These are phyloP conservation scores for Colletotrichum orchidophilum DNA, from an alignment of 2,329 filamentous ascomycete genomes.

Conservation along the genomic window DNA sequence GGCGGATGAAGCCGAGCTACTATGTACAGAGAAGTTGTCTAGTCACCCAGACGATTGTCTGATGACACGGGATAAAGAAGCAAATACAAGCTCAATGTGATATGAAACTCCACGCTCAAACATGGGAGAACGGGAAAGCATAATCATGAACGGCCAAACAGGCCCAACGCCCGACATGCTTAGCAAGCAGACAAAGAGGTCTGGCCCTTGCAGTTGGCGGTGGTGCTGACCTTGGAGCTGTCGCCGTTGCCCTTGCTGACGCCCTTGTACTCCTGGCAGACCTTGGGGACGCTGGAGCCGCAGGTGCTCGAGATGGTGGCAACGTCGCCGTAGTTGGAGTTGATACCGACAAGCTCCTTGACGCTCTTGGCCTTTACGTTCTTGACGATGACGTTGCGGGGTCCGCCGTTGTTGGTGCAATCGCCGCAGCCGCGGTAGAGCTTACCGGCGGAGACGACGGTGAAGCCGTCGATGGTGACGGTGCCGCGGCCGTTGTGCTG, in stretches of 20 bases:
- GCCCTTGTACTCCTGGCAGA: slow-evolving; percentile 36
- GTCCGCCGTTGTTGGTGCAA: slow-evolving; percentile 42
- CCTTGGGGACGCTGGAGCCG: slow-evolving; percentile 33
- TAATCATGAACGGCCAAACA: too few relatives aligned
- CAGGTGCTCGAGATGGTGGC: slow-evolving; percentile 36
- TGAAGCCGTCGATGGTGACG: slow-evolving; percentile 44
- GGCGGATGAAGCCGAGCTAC: slow-evolving; percentile 6
- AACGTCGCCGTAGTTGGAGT: slow-evolving; percentile 47
- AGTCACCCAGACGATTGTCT: not conserved
- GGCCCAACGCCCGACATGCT: too few relatives aligned
- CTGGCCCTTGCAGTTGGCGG: slow-evolving; percentile 34
- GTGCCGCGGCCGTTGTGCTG: slow-evolving; percentile 48
- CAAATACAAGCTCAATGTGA: slow-evolving; percentile 9
- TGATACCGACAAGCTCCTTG: slow-evolving; percentile 52
- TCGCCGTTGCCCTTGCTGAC: slow-evolving; percentile 28
- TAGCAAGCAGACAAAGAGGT: slow-evolving; percentile 28
- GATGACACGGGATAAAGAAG: not conserved
- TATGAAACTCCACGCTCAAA: slow-evolving; percentile 7
- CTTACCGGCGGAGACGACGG: slow-evolving; percentile 51
- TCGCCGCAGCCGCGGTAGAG: slow-evolving; percentile 56
- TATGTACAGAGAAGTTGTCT: slow-evolving; percentile 27
- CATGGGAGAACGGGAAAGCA: not conserved
- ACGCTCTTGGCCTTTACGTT: slow-evolving; percentile 31
- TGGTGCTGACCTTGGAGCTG: slow-evolving; percentile 34
- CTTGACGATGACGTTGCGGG: slow-evolving; percentile 32